Conservation (phyloP, 352 stramenopile genomes). For the Phytophthora capsici region DNA sequence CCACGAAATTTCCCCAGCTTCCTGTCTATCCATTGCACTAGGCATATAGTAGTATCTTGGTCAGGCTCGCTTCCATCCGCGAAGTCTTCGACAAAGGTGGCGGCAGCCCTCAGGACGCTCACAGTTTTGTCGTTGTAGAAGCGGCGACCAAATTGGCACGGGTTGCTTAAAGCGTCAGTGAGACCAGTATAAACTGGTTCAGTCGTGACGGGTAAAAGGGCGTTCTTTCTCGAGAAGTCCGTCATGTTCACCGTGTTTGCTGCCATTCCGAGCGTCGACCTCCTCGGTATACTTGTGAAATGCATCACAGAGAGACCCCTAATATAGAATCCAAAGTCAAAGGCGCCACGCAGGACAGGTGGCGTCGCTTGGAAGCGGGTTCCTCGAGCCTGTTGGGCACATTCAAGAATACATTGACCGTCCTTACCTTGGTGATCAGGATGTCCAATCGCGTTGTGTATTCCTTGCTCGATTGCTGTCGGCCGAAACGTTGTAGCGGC, state of each 20-base stretch:
- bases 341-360: slow-evolving; percentile 3
- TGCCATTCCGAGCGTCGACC: background rate
- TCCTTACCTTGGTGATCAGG: slow-evolving; percentile 13
- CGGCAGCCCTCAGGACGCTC: background rate
- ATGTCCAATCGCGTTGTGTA: slow-evolving; percentile 3
- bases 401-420: slow-evolving; percentile 19
- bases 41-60: background rate
- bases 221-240: slow-evolving; percentile 16
- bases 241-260: slow-evolving; percentile 1
- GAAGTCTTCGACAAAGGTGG: slow-evolving; percentile 5
- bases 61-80: slow-evolving; percentile 1
- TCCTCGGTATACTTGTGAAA: background rate
- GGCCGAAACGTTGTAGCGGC: slow-evolving; percentile 7
- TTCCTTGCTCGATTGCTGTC: background rate
- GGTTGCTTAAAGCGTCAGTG: background rate
- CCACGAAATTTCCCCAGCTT: slow-evolving; percentile 18
- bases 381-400: slow-evolving; percentile 7
- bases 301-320: slow-evolving; percentile 8
- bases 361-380: background rate
- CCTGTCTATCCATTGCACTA: slow-evolving; percentile 17
- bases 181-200: background rate
- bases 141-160: background rate
- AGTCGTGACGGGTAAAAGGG: background rate
- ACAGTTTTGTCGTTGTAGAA: slow-evolving; percentile 15
- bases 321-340: slow-evolving; percentile 12